Evolutionary conservation across 75 land plant species (phyloP), one percentile per base, ranked within the genome.

Genomic region (Picea glauca): DNA sequence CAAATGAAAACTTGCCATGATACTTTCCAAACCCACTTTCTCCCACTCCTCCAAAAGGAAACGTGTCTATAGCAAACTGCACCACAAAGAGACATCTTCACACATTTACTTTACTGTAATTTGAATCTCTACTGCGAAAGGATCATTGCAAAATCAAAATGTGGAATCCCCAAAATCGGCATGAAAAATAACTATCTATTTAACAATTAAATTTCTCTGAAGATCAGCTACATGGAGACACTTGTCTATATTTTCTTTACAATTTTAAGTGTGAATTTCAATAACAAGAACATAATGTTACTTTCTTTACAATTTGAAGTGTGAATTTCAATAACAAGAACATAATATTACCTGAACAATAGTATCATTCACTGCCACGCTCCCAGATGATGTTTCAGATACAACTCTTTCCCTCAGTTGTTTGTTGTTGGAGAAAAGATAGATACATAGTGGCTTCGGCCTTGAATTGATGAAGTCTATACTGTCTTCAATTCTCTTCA

Each of bases 41-140:
- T n/a, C 93, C 95, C 46, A 96, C 95, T 30, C 99, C 98, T 46
- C 99, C 99, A 79, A 96, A 96, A 2, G 99, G 99, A 26, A 96
- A 35, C 2, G 77, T 33, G 32, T 87, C 86, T 3, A 84, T 61
- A 32, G 60, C 40, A 68, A 78, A 87, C 95, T 82, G 89, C 89
- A 84, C 81, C 74, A 31, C 13, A 50, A 50, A 20, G 3, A 30
- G 13, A 82, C 11, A 40, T 40, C 56, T 9, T 9, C 2, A 50
- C 56, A 50, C 11, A 50, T 50, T 50, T 50, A 8, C 11, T 50
- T 40, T 50, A 50, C 56, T 50, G 56, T 40, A 50, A 50, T 1
- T 50, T 50, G 56, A 50, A 50, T 50, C 56, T 50, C 56, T 1
- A 1, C 56, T 11, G 56, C 56, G 12, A 50, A 50, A 50, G 56